Base-by-base conservation (phyloP, 2,329 filamentous ascomycete species). In the Botrytis hyacinthi region DNA sequence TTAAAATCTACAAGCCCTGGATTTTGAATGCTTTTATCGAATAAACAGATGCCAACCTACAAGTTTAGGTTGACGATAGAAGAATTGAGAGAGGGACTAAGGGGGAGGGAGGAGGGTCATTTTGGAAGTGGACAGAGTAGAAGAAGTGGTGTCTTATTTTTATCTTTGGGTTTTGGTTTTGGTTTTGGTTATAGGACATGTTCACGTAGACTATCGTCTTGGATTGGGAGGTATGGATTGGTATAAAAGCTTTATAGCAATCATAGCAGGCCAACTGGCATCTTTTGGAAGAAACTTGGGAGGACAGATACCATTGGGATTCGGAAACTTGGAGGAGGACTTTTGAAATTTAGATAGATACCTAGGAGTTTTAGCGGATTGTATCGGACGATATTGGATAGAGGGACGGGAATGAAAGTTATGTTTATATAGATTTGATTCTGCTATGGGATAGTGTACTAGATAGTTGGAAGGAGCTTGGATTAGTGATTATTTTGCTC, bases 291-390 rank as follows among this genome's bases (percentile, higher is more conserved):
- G 57, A 48, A 57, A 29, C 22, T 68, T 68, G 65, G 65, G 65
- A 54, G 46, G 65, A 42, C 26, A 68, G 65, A 68, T 68, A 68
- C 65, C 46, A 54, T 40, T 54, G 48, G 65, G 65, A 68, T 14
- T 68, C 20, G 35, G 51, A 26, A 54, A 57, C 51, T 57, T 57
- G 65, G 35, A 42, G n/a, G 26, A 29, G 10, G 37, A 54, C 37
- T 40, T 57, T 68, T 68, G n/a, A 54, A 54, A 54, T 57, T 68
- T 68, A 68, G 35, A 68, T 54, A 68, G 65, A 68, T 68, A 68
- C 65, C 65, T 68, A 57, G 65, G 48, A 48, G 37, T 68, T 57
- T 40, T 40, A 14, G 29, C 65, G 65, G 35, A 37, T 54, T 26
- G 46, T 35, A 10, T 67, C 54, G 35, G 22, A 18, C 14, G n/a